phyloP scores from a whole-genome alignment of 2,329 filamentous ascomycete species.

The Botrytis deweyae region DNA sequence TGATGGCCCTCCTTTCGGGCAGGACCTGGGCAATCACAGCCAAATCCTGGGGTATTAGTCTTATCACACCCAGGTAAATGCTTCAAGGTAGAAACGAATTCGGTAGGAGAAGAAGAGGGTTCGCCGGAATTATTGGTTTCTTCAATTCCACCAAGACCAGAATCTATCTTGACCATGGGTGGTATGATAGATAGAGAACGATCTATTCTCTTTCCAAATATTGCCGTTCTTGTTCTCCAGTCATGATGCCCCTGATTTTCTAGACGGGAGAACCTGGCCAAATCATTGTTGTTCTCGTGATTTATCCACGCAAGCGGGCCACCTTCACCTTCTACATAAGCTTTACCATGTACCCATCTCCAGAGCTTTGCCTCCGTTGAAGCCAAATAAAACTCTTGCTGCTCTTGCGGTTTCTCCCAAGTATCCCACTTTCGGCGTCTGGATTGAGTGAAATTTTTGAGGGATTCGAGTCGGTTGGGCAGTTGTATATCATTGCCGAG shows the following conservation, averaged over 20 bases:
- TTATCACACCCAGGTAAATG: background rate
- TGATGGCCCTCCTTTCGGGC: background rate
- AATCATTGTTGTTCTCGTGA: background rate
- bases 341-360: background rate
- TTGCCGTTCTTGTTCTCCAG: too few relatives aligned
- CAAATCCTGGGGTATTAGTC: background rate
- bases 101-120: background rate
- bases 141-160: background rate
- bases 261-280: background rate
- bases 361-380: background rate
- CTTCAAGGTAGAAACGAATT: background rate
- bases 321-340: background rate
- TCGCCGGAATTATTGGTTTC: too few relatives aligned
- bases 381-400: background rate
- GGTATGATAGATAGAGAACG: background rate
- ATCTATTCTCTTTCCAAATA: constrained; percentile 2
- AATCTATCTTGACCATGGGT: background rate
- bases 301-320: constrained; percentile 5
- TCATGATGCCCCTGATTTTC: background rate
- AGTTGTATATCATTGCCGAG: background rate
- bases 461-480: background rate
- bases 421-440: background rate
- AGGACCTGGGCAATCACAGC: background rate
- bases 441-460: background rate
- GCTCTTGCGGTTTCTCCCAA: background rate